Conservation (phyloP, 192 early-diverging fungal species). For the Backusella morwellensis region DNA sequence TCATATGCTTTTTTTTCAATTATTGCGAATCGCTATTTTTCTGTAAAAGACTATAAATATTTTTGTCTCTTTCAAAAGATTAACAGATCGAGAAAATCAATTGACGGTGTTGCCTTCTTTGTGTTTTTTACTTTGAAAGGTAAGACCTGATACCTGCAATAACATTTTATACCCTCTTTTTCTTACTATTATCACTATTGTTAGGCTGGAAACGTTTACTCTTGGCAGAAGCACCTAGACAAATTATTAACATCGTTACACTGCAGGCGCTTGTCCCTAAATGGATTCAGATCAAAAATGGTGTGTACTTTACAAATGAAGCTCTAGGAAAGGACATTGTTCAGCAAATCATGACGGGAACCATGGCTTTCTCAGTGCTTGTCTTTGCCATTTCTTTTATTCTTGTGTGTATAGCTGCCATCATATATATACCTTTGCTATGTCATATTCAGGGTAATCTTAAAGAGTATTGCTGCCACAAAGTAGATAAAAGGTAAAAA, state of each 20-base stretch:
- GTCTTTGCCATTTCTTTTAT: conserved; percentile 54
- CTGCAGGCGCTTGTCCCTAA: conserved; percentile 37
- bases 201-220: conserved; percentile 83
- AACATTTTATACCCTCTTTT: not conserved
- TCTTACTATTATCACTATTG: not conserved
- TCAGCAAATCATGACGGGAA: conserved; percentile 35
- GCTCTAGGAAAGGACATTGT: conserved; percentile 23
- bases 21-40: conserved; percentile 77
- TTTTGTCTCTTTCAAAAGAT: conserved; percentile 84
- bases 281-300: conserved; percentile 29
- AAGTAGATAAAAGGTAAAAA: conserved; percentile 82
- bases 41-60: conserved; percentile 69
- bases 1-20: conserved; percentile 70
- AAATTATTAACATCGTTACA: conserved; percentile 63
- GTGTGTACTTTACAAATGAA: conserved; percentile 5
- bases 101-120: conserved; percentile 77
- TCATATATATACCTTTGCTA: conserved; percentile 79
- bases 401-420: conserved; percentile 56
- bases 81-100: conserved; percentile 57
- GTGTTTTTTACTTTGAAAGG: conserved; percentile 83
- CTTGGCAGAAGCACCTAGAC: conserved; percentile 82
- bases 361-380: conserved; percentile 59
- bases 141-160: conserved; percentile 23
- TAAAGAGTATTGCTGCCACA: conserved; percentile 89
- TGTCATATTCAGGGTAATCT: conserved; percentile 81